phyloP scores from a whole-genome alignment of 176 grass and related monocot species.

The Oryza australiensis region DNA sequence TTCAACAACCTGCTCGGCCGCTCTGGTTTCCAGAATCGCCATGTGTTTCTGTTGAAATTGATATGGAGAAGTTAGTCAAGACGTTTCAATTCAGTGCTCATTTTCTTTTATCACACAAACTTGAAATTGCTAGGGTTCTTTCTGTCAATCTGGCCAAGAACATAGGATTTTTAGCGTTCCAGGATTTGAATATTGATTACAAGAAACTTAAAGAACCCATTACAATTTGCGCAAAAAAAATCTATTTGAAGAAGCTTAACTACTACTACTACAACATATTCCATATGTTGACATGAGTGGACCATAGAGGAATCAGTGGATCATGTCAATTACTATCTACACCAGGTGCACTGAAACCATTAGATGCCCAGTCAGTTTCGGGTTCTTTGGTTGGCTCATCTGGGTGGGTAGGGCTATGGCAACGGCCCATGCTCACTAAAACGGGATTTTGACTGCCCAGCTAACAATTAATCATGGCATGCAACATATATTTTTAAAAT shows the following conservation, averaged over 20 bases:
- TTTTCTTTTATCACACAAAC: background rate
- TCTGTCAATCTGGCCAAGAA: background rate
- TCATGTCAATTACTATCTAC: conserved; percentile 20
- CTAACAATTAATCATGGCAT: conserved; percentile 15
- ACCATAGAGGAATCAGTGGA: background rate
- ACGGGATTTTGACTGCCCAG: conserved; percentile 35
- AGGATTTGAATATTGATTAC: too few relatives aligned
- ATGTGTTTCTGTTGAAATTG: conserved; percentile 73
- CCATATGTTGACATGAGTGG: background rate
- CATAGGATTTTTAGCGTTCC: background rate
- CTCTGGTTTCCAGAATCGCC: conserved; percentile 70
- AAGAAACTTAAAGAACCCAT: background rate
- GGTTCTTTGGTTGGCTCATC: conserved; percentile 6
- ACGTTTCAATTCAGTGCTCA: background rate
- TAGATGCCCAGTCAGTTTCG: conserved; percentile 10
- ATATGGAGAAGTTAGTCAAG: background rate
- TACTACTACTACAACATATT: background rate
- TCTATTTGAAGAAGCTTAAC: background rate
- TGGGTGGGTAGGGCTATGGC: background rate
- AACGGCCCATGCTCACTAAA: background rate
- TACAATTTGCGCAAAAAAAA: background rate
- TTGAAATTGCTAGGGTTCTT: background rate
- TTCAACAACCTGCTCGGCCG: conserved; percentile 80
- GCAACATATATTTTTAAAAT: background rate
- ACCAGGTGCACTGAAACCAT: conserved; percentile 4